These are phyloP conservation scores for Eucalyptus sp. DNA, from an alignment of 345 rosid genomes.

Conservation along the genomic window DNA sequence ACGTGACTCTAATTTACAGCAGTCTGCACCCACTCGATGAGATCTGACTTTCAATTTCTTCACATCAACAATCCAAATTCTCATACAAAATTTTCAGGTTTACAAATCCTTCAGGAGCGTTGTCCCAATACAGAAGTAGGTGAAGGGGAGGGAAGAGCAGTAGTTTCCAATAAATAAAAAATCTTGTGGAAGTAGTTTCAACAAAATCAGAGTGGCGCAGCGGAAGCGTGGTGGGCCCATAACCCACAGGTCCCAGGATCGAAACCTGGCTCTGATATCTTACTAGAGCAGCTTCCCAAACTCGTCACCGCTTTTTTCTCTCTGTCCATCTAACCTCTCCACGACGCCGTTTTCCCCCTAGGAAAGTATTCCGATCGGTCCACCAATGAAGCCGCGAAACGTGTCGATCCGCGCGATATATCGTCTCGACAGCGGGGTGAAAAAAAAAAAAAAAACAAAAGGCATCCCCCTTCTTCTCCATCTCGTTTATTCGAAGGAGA, in stretches of 20 bases:
- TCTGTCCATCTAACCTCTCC: neutral
- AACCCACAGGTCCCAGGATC: slow-evolving; percentile 79
- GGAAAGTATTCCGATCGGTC: neutral
- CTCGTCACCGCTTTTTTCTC: neutral
- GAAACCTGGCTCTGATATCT: slow-evolving; percentile 51
- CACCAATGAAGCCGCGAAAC: neutral
- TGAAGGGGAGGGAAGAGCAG: fast-evolving
- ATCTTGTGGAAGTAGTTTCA: fast-evolving
- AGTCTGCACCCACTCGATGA: fast-evolving
- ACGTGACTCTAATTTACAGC: fast-evolving
- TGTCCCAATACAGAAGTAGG: fast-evolving
- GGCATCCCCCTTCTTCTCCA: neutral
- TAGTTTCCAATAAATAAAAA: fast-evolving
- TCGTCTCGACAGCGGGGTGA: neutral
- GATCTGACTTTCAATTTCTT: neutral
- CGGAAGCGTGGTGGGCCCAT: slow-evolving; percentile 84
- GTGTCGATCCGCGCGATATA: neutral
- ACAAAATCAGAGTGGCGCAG: slow-evolving; percentile 73
- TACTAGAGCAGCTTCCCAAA: neutral
- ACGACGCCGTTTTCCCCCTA: neutral
- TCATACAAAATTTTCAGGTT: neutral
- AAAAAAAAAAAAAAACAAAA: neutral
- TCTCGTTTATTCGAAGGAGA: neutral
- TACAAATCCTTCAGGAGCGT: neutral
- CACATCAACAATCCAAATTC: neutral